Percentiles rank a stretch among this genome's conserved stretches.
These are phyloP conservation scores for Gautieria morchelliformis DNA, from an alignment of 768 basidiomycete genomes.

Conservation along the genomic window DNA sequence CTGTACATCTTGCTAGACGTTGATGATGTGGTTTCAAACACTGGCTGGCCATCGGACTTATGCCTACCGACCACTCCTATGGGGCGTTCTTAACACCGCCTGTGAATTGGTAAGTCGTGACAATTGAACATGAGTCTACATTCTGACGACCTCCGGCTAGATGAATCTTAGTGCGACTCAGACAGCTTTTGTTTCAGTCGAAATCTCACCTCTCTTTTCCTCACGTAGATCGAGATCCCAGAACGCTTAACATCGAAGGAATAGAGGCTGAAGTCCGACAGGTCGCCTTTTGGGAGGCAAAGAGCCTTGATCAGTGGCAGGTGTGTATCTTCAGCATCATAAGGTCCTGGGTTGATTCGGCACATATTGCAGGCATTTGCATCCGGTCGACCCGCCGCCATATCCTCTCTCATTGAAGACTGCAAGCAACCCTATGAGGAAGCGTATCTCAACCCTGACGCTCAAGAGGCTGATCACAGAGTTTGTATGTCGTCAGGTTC, in stretches of 20 bases:
- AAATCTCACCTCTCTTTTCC: neutral
- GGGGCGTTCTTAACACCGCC: constrained; percentile 5
- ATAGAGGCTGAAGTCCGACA: constrained; percentile 6
- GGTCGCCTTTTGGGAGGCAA: constrained; percentile 8
- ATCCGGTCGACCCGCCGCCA: constrained; percentile 3
- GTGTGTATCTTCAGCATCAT: neutral
- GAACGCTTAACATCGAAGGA: neutral
- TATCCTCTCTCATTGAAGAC: constrained; percentile 2
- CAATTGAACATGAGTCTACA: neutral
- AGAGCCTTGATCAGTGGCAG: constrained; percentile 9
- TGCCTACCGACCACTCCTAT: constrained; percentile 6
- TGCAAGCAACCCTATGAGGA: constrained; percentile 6
- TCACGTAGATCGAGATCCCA: constrained; percentile 6
- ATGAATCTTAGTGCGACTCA: constrained; percentile 3
- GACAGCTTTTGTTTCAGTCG: no score
- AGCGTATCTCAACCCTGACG: constrained; percentile 2
- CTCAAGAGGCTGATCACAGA: neutral
- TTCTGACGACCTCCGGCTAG: neutral
- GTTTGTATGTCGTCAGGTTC: neutral
- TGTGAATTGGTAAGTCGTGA: constrained; percentile 4
- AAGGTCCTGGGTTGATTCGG: neutral
- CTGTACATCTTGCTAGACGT: neutral
- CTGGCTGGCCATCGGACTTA: constrained; percentile 7
- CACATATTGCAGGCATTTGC: constrained; percentile 3
- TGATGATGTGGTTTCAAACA: constrained; percentile 11